Evolutionary conservation across 768 basidiomycete species (phyloP).

Genomic region (Daedaleopsis sinensis): DNA sequence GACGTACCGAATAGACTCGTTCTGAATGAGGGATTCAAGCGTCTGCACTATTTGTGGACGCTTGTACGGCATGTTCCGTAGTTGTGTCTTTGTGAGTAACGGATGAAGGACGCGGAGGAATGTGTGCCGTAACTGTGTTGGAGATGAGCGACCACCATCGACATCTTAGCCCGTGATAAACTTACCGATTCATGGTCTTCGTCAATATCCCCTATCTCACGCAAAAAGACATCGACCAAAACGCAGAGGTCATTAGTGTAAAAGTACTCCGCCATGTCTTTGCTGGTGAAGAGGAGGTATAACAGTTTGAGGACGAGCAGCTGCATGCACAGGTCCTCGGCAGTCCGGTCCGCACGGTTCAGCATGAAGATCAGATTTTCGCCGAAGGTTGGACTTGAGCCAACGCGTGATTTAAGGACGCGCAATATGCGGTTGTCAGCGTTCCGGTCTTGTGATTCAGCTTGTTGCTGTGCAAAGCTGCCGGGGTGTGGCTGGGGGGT

Average conservation of each 20-base stretch:
- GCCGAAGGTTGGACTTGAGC: conserved; percentile 92
- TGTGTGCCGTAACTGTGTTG: conserved; percentile 81
- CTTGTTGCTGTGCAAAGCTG: conserved; percentile 12
- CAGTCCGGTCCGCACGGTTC: conserved; percentile 90
- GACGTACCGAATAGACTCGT: conserved; percentile 79
- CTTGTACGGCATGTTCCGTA: conserved; percentile 86
- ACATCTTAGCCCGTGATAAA: conserved; percentile 17
- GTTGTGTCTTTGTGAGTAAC: conserved; percentile 91
- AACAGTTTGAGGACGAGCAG: conserved; percentile 92
- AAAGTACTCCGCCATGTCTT: conserved; percentile 92
- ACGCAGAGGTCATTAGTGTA: conserved; percentile 98
- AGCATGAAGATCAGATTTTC: conserved; percentile 99
- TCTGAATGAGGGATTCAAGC: conserved; percentile 75
- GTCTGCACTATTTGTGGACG: conserved; percentile 84
- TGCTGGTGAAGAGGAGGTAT: conserved; percentile 93
- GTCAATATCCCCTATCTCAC: conserved; percentile 88
- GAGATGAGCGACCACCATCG: not conserved
- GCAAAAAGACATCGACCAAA: conserved; percentile 95
- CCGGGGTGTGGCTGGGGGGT: conserved; percentile 22
- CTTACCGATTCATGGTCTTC: conserved; percentile 92
- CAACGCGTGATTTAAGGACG: conserved; percentile 81
- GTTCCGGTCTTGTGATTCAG: conserved; percentile 35
- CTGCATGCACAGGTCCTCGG: conserved; percentile 95
- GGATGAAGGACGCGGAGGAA: conserved; percentile 97
- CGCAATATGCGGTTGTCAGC: conserved; percentile 78